Base-by-base conservation (phyloP, 805 yeast genomes). In the Saccharomyces eubayanus region DNA sequence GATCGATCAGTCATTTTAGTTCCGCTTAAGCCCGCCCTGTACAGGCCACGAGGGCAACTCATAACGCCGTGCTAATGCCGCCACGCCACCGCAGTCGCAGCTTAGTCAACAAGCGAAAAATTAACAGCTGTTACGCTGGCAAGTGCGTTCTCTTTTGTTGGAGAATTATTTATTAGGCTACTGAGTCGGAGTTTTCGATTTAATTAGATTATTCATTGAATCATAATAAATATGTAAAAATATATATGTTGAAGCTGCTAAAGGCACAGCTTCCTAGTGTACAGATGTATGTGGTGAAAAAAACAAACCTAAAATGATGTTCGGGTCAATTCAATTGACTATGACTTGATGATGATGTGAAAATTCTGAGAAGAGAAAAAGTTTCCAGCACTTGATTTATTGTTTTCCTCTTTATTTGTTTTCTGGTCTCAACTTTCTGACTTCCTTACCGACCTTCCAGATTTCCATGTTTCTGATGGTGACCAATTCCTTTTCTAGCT, bases 381-480 rank as follows among this genome's bases (percentile, higher is more conserved):
- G 53, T 50, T 45, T 28, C 31, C 30, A 16, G 47, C 52, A 49
- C 45, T 50, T 31, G 31, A 49, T 16, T 36, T 12, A 36, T 29
- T 51, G 21, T 47, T 20, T 47, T 36, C 28, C 30, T 28, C 28
- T 53, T 78, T 87, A 91, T 75, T 86, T 83, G 94, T 94, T 92
- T 82, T 94, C 99, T 71, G 99, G 99, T 80, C 99, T 91, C 76
- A 94, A 85, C 80, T 94, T 94, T 85, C 99, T 92, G 65, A 94
- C 99, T 82, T 94, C 98, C 82, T 92, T 92, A 73, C 99, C 99
- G 67, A 94, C 99, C 73, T 76, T 87, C 99, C 99, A 94, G 92
- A 94, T 94, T 83, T 94, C 99, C 87, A 94, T 90, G 73, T 81
- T 81, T 83, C 98, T 89, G 82, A 94, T 92, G 72, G 80, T 81